Percentiles rank a stretch among this genome's conserved stretches.
Conservation (phyloP, 768 basidiomycete species). For the Suillus luteus region DNA sequence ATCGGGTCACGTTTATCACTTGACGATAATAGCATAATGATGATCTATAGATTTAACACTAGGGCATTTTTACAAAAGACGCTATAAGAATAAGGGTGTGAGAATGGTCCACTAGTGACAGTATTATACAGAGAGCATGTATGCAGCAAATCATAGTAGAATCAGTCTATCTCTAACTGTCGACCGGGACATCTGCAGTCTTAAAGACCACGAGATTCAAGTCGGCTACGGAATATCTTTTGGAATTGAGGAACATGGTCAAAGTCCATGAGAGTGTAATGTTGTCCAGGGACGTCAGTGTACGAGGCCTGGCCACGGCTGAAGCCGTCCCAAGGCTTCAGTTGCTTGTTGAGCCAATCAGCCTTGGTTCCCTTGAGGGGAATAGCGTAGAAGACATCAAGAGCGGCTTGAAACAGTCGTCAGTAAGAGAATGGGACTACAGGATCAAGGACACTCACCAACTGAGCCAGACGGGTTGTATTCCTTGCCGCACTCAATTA, state of each 20-base stretch:
- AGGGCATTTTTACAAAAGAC: background rate
- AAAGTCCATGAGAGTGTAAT: conserved; percentile 23
- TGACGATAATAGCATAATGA: too few species aligned
- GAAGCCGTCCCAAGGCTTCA: conserved; percentile 21
- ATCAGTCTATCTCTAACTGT: background rate
- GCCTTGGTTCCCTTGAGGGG: conserved; percentile 17
- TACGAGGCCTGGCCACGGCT: conserved; percentile 16
- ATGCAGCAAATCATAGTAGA: background rate
- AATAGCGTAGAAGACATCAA: conserved; percentile 18
- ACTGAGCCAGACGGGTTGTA: conserved; percentile 23
- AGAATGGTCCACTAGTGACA: background rate
- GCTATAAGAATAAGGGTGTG: background rate
- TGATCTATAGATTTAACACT: background rate
- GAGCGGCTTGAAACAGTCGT: conserved; percentile 2
- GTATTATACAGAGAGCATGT: background rate
- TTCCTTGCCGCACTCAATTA: conserved; percentile 23
- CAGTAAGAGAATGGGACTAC: background rate
- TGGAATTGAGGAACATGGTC: conserved; percentile 18
- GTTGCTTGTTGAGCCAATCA: conserved; percentile 21
- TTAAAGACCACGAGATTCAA: conserved; percentile 26
- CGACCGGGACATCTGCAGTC: background rate
- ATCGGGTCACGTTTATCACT: background rate
- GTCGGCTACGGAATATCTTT: conserved; percentile 21
- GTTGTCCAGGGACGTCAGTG: conserved; percentile 19
- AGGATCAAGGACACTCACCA: conserved; percentile 16